Conservation (phyloP, 2,329 filamentous ascomycete genomes). For the Beauveria varroae region DNA sequence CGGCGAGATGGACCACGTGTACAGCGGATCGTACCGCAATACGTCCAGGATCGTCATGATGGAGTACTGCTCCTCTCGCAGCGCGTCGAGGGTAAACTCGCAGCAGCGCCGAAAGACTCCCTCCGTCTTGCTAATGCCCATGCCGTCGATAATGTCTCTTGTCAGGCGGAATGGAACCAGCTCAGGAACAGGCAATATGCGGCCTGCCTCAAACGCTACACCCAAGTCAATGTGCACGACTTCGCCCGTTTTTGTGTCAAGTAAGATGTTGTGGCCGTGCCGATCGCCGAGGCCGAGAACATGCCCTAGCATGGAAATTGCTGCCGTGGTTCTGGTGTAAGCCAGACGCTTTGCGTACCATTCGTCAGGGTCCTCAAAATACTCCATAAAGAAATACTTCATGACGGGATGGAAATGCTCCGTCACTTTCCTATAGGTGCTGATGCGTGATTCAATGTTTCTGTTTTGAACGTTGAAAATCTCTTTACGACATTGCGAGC, state of each 20-base stretch:
- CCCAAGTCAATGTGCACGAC: conserved; percentile 96
- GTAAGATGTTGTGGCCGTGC: conserved; percentile 92
- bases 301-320: conserved; percentile 90
- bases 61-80: conserved; percentile 90
- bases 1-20: conserved; percentile 86
- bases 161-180: conserved; percentile 93
- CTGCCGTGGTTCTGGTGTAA: conserved; percentile 88
- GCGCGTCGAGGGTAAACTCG: conserved; percentile 90
- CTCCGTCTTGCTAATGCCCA: conserved; percentile 92
- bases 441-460: conserved; percentile 61
- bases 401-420: conserved; percentile 87
- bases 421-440: conserved; percentile 68
- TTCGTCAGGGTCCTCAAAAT: conserved; percentile 86
- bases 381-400: conserved; percentile 95
- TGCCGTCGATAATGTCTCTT: conserved; percentile 89
- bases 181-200: conserved; percentile 91
- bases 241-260: conserved; percentile 84
- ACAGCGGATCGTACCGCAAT: conserved; percentile 92
- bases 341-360: conserved; percentile 88
- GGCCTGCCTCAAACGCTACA: conserved; percentile 92
- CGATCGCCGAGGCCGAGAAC: conserved; percentile 88
- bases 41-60: conserved; percentile 99
- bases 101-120: conserved; percentile 97
- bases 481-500: conserved; percentile 66
- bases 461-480: conserved; percentile 67